Percentiles rank a stretch among this genome's conserved stretches.
phyloP scores from a whole-genome alignment of 306 rosid genomes.

The Trifolium pratense region DNA sequence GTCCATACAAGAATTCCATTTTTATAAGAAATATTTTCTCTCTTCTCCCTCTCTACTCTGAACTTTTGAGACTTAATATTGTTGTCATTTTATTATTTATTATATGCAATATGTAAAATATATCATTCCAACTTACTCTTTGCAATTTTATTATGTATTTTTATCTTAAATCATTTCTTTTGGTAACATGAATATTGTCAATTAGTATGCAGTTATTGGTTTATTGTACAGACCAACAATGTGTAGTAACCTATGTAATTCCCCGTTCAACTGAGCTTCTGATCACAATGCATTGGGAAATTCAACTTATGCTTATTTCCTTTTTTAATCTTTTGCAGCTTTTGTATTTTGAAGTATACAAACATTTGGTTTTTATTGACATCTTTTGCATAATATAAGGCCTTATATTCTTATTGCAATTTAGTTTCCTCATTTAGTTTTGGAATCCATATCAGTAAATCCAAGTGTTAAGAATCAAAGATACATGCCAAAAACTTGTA shows the following conservation, averaged over 20 bases:
- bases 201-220: slow-evolving; percentile 10
- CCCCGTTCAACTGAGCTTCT: slow-evolving; percentile 30
- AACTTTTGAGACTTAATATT: not conserved
- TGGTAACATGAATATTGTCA: slow-evolving; percentile 17
- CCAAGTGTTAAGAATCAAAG: not conserved
- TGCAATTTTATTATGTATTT: not conserved
- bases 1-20: not conserved
- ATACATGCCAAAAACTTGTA: not conserved
- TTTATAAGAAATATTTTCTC: not conserved
- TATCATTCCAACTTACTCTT: not conserved
- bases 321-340: slow-evolving; percentile 11
- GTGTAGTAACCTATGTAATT: slow-evolving; percentile 15
- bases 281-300: slow-evolving; percentile 17
- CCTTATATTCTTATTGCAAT: slow-evolving; percentile 33
- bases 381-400: slow-evolving; percentile 32
- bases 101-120: not conserved
- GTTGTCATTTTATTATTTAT: not conserved
- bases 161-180: not conserved
- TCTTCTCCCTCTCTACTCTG: not conserved
- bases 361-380: slow-evolving; percentile 16
- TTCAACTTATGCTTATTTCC: slow-evolving; percentile 15
- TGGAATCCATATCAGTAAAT: slow-evolving; percentile 9
- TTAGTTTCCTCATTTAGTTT: slow-evolving; percentile 19
- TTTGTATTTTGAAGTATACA: not conserved
- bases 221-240: not conserved